Conservation (phyloP, 257 asterid genomes). For the Gardenia jasminoides region DNA sequence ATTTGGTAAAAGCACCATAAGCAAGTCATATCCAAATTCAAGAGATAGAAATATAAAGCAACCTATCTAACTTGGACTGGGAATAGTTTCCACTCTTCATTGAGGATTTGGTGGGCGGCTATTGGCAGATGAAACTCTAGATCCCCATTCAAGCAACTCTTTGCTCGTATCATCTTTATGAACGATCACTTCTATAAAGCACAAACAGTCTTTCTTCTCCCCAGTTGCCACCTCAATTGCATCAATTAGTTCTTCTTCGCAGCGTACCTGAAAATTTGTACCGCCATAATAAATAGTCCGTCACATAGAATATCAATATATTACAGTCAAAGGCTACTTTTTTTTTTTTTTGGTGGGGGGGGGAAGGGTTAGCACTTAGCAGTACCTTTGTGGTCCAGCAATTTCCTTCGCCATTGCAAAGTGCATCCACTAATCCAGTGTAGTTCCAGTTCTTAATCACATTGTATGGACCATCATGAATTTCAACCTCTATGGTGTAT, state of each 20-base stretch:
- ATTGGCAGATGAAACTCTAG: constrained; percentile 59
- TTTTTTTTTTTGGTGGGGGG: no score
- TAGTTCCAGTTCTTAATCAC: constrained; percentile 72
- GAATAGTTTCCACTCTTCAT: constrained; percentile 12
- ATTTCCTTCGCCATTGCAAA: constrained; percentile 56
- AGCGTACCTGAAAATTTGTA: constrained; percentile 29
- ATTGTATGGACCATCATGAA: constrained; percentile 66
- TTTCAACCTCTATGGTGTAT: constrained; percentile 18
- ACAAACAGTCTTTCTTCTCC: constrained; percentile 46
- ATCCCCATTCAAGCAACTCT: constrained; percentile 73
- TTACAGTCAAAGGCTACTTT: no score
- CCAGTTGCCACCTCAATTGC: constrained; percentile 50
- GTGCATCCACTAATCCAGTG: constrained; percentile 58
- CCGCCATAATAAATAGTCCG: no score
- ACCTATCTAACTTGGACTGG: no score
- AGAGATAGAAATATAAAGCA: no score
- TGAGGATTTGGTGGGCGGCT: constrained; percentile 66
- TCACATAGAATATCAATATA: no score
- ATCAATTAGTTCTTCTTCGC: constrained; percentile 48
- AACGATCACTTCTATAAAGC: constrained; percentile 60
- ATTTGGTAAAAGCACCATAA: no score
- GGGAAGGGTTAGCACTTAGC: no score
- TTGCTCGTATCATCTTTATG: constrained; percentile 19
- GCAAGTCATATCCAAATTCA: no score
- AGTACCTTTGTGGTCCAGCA: constrained; percentile 61